A percentile compares a stretch with the other conserved stretches of the same genome.
Evolutionary conservation across 2,329 filamentous ascomycete genomes (phyloP).

Genomic region (Curvularia verruculosa): DNA sequence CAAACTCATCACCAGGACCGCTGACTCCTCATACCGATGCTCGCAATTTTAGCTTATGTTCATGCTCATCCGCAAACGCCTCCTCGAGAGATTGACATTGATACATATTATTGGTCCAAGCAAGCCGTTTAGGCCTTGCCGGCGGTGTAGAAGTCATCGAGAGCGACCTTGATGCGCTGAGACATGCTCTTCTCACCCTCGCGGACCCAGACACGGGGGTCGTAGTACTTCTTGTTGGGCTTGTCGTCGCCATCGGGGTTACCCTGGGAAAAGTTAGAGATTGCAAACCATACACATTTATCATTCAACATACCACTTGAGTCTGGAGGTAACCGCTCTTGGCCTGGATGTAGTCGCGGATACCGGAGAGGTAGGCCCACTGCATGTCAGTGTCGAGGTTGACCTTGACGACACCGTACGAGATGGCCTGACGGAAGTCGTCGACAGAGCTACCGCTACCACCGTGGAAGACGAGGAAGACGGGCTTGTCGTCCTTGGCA

Average conservation of each 20-base stretch:
- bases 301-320: conserved; percentile 60
- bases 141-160: conserved; percentile 90
- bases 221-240: conserved; percentile 91
- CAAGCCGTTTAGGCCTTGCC: conserved; percentile 68
- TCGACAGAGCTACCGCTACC: conserved; percentile 89
- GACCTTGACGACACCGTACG: conserved; percentile 96
- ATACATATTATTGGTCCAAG: not conserved
- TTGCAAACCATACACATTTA: not conserved
- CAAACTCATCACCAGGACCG: conserved; percentile 6
- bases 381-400: conserved; percentile 99
- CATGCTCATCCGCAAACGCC: conserved; percentile 25
- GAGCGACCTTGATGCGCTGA: conserved; percentile 74
- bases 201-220: conserved; percentile 92
- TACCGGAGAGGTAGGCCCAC: conserved; percentile 83
- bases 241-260: conserved; percentile 97
- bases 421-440: conserved; percentile 68
- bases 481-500: conserved; percentile 60
- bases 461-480: conserved; percentile 99
- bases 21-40: conserved; percentile 1
- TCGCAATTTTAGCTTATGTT: conserved; percentile 1
- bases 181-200: conserved; percentile 97
- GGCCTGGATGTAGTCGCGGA: conserved; percentile 95
- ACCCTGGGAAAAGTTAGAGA: conserved; percentile 54
- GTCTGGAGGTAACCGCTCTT: conserved; percentile 84
- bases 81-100: conserved; percentile 5